Evolutionary conservation across 257 asterid genomes (phyloP), one percentile per base, ranked within the genome.

Genomic region (Primulina huaijiensis): DNA sequence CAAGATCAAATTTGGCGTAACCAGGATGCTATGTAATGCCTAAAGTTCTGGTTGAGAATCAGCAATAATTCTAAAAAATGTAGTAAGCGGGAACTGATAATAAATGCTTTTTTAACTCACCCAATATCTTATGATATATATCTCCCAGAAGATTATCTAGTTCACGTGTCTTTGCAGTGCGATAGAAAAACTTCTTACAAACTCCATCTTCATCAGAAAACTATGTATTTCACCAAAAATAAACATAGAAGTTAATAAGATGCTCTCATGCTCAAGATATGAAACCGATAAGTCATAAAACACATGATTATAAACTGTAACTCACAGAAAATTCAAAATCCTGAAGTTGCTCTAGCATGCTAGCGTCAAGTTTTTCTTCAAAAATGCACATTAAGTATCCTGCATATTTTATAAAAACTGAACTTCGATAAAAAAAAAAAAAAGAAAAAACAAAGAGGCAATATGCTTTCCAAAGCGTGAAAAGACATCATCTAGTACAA

Each of bases 321-420:
- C 99, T 74, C 79, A 90, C 99, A 66, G 90, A 85, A 86, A 89
- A 90, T 81, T 93, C 96, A 77, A 87, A 89, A 82, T 90, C 99
- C 79, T 80, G 91, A 83, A 90, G 92, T 78, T 77, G 82, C 76
- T 83, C 84, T 62, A 89, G 84, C 69, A 75, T 72, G 63, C 80
- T 81, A 74, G 85, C 89, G 70, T 77, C 89, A 58, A 93, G 88
- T 80, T 83, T 91, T 77, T 90, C 95, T 76, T 82, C 89, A 82
- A 81, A 89, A 77, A 93, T 82, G 83, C 97, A 89, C 95, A 93
- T 79, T 76, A 93, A 83, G 97, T 90, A 93, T 69, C 99, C 99
- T 93, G 89, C 84, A 78, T 62, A 75, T 46, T 60, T 75, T 40
- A 70, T 35, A 43, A 77, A 76, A 59, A 72, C 53, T 11, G 38